A percentile compares a stretch with the other conserved stretches of the same genome.
phyloP scores from a whole-genome alignment of 192 early-diverging fungal genomes.

The Pecoramyces ruminantium region DNA sequence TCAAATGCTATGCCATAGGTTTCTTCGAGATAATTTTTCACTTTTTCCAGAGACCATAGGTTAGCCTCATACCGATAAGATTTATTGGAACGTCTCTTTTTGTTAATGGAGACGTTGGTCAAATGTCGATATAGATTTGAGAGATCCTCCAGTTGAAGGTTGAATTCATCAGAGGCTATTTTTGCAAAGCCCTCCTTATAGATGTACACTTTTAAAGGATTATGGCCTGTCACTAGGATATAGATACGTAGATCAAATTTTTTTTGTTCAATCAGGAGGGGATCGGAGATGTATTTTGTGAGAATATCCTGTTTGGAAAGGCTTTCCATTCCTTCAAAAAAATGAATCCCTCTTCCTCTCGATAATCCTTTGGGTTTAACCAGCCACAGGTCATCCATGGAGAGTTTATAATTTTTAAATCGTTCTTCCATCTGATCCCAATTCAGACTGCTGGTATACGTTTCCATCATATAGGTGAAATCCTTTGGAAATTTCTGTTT shows the following conservation, averaged over 20 bases:
- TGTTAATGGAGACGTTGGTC: conserved; percentile 23
- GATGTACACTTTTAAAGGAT: conserved; percentile 19
- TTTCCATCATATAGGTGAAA: not conserved
- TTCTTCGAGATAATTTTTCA: conserved; percentile 14
- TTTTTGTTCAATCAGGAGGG: conserved; percentile 17
- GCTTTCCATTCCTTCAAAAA: not conserved
- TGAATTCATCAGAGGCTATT: conserved; percentile 17
- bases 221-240: conserved; percentile 21
- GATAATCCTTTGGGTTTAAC: not conserved
- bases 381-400: not conserved
- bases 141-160: not conserved
- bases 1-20: conserved; percentile 9
- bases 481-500: not conserved
- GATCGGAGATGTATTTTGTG: conserved; percentile 16
- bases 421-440: not conserved
- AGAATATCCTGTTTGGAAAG: not conserved
- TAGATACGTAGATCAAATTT: conserved; percentile 27
- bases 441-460: not conserved
- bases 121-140: conserved; percentile 22
- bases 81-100: conserved; percentile 12
- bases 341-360: not conserved
- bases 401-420: not conserved
- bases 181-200: conserved; percentile 15
- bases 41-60: conserved; percentile 10
- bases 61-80: too few species aligned